These are phyloP conservation scores for Nothophoma quercina DNA, from an alignment of 2,329 filamentous ascomycete species.

Conservation along the genomic window DNA sequence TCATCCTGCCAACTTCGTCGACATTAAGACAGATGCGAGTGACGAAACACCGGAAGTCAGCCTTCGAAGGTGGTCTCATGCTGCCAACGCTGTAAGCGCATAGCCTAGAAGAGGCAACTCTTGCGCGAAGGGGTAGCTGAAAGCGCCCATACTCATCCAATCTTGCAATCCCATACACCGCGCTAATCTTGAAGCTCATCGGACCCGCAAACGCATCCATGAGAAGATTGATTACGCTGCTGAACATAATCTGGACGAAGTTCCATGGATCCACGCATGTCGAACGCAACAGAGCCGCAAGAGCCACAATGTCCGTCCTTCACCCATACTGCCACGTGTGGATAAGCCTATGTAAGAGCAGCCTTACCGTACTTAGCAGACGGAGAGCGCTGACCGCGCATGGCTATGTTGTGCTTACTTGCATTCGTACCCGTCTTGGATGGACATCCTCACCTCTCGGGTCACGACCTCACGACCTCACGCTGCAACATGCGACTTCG, in stretches of 20 bases:
- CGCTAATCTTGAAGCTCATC: too few species aligned
- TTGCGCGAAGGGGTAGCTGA: too few species aligned
- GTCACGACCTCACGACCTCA: constrained; percentile 21
- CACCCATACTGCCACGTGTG: neutral
- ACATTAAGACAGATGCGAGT: neutral
- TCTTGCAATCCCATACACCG: too few species aligned
- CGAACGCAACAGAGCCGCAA: neutral
- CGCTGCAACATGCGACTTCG: constrained; percentile 22
- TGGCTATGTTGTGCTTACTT: constrained; percentile 5
- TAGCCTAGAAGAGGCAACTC: too few species aligned
- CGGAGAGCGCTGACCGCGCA: neutral
- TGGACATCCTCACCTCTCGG: neutral
- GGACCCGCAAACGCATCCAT: too few species aligned
- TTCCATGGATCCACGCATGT: neutral
- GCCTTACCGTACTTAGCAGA: neutral
- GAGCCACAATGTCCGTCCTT: neutral
- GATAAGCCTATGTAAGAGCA: neutral
- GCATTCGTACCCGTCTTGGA: neutral
- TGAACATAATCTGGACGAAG: neutral
- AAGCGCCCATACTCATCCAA: too few species aligned
- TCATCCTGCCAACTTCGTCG: neutral
- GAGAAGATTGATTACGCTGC: too few species aligned
- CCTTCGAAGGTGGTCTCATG: neutral
- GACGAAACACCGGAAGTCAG: neutral
- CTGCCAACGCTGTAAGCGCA: neutral